These are phyloP conservation scores for Nymphaea colorata DNA, from an alignment of 164 flowering plant genomes.

Conservation along the genomic window DNA sequence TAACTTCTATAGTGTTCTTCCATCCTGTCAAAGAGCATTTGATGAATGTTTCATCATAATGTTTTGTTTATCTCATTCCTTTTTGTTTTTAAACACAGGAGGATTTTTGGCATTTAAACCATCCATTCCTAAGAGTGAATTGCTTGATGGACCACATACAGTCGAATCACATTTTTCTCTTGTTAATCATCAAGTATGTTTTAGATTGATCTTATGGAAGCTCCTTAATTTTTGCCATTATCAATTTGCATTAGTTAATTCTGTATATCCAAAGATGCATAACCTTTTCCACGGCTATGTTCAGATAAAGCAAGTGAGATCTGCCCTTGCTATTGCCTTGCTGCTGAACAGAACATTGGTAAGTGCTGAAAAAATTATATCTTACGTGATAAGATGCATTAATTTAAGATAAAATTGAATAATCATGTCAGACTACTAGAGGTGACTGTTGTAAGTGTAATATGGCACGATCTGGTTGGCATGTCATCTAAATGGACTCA, in stretches of 20 bases:
- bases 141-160: constrained; percentile 73
- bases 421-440: too few species aligned
- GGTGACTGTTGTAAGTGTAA: too few species aligned
- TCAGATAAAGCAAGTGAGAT: constrained; percentile 91
- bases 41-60: not conserved
- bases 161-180: constrained; percentile 80
- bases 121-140: constrained; percentile 70
- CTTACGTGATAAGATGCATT: too few species aligned
- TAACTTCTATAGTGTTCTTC: not conserved
- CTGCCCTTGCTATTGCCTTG: constrained; percentile 85
- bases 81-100: constrained; percentile 41
- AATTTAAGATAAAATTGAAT: too few species aligned
- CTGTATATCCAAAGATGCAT: not conserved
- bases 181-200: constrained; percentile 66
- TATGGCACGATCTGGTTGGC: too few species aligned
- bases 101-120: constrained; percentile 91
- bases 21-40: not conserved
- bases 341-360: constrained; percentile 86
- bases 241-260: not conserved
- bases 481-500: too few species aligned
- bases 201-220: not conserved
- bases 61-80: not conserved
- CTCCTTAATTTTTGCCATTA: not conserved
- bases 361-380: constrained; percentile 13
- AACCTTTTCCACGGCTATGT: constrained; percentile 5